Evolutionary conservation across 2,329 filamentous ascomycete genomes (phyloP), one percentile per base, ranked within the genome.

Genomic region (Zymoseptoria tritici): DNA sequence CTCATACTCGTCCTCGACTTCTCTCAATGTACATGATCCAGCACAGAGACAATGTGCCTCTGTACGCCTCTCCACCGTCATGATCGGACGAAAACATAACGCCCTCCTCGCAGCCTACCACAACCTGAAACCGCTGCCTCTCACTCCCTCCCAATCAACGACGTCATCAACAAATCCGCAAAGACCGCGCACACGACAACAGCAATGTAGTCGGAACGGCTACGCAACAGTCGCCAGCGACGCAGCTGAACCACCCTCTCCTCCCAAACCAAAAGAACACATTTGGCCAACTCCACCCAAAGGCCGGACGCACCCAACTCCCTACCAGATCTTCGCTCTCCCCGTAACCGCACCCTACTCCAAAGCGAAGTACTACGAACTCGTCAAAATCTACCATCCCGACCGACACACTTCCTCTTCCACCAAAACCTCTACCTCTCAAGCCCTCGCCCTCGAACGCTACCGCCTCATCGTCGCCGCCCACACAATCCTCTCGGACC

Each of bases 361-460:
- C 63, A 97, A 99, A 75, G 77, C 81, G 51, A 85, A 85, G 61
- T 99, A 91, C 80, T 94, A 95, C 75, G 83, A 93, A 70, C 84
- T 99, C 56, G 94, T 96, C 60, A 99, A 97, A 78, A 80, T 95
- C 53, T 99, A 99, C 77, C 94, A 99, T 71, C 94, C 94, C 0
- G 94, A 99, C 74, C 72, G 71, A 59, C 71, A 73, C 49, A 66
- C 70, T 49, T 72, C 71, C 46, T 75, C 73, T 60, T 68, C 69
- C 73, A 77, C 60, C 74, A 78, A 61, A 72, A 78, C 72, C 26
- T 57, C 66, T 16, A 72, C 89, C 11, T 79, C 89, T 0, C 80
- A 83, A 20, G 75, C 83, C 24, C 81, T 83, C 29, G 87, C 88
- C 62, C 80, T 94, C n/a, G 90, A 97, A 71, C 88, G 94, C 54